Evolutionary conservation across 192 early-diverging fungal genomes (phyloP).

Genomic region (Cetraspora pellucida): DNA sequence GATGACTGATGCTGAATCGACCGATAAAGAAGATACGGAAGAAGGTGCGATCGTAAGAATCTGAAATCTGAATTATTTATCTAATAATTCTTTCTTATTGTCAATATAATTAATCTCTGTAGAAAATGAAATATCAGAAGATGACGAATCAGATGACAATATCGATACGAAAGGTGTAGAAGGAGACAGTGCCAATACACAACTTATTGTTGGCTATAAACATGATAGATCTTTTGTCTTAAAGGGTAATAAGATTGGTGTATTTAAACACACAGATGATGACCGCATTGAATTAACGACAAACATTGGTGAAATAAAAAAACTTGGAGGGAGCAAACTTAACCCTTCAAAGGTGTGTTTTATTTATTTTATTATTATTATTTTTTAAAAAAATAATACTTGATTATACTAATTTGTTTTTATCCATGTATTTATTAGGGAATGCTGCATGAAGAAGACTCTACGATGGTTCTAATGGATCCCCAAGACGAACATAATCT

Average conservation of each 20-base stretch:
- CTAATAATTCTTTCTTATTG: not conserved
- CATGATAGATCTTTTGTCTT: conserved; percentile 88
- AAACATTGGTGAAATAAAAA: conserved; percentile 75
- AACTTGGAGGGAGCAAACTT: conserved; percentile 61
- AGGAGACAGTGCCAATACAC: conserved; percentile 56
- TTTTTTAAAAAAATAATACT: not conserved
- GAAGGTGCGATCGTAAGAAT: not conserved
- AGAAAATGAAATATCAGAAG: conserved; percentile 30
- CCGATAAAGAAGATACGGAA: conserved; percentile 15
- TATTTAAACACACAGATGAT: conserved; percentile 77
- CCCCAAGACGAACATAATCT: conserved; percentile 68
- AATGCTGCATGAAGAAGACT: conserved; percentile 88
- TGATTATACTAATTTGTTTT: not conserved
- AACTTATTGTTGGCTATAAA: conserved; percentile 83
- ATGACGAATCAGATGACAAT: conserved; percentile 36
- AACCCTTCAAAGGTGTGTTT: conserved; percentile 57
- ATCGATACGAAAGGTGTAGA: conserved; percentile 29
- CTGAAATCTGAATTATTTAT: not conserved
- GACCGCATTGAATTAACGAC: conserved; percentile 77
- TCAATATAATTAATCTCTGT: not conserved
- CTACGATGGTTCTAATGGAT: conserved; percentile 76
- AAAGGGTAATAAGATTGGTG: conserved; percentile 86
- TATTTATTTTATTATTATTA: not conserved
- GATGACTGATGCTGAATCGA: conserved; percentile 52
- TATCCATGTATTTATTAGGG: conserved; percentile 45